These are phyloP conservation scores for Suhomyces sp. DNA, from an alignment of 805 yeast genomes.

Conservation along the genomic window DNA sequence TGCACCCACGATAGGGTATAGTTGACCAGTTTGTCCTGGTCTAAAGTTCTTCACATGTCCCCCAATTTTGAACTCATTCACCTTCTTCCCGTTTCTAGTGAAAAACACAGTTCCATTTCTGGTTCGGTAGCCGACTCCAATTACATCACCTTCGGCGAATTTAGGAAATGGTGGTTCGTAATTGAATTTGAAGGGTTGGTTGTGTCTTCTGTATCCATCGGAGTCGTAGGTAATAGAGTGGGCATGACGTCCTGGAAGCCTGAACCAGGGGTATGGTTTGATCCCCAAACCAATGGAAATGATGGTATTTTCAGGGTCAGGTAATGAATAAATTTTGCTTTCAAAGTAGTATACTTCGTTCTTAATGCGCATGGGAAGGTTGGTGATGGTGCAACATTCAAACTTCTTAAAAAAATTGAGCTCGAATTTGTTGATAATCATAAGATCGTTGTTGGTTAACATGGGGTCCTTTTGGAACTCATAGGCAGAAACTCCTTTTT, in stretches of 20 bases:
- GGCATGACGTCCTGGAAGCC: constrained; percentile 89
- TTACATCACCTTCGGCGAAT: constrained; percentile 79
- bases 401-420: constrained; percentile 56
- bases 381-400: constrained; percentile 72
- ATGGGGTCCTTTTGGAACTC: constrained; percentile 67
- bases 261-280: constrained; percentile 88
- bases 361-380: constrained; percentile 77
- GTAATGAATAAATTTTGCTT: constrained; percentile 72
- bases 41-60: constrained; percentile 76
- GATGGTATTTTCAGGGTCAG: constrained; percentile 51
- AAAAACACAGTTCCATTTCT: constrained; percentile 85
- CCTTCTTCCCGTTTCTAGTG: constrained; percentile 90
- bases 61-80: constrained; percentile 77
- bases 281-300: constrained; percentile 80
- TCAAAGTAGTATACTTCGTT: constrained; percentile 91
- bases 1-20: constrained; percentile 91
- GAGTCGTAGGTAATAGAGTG: constrained; percentile 88
- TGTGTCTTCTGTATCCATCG: constrained; percentile 73
- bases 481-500: constrained; percentile 88
- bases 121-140: constrained; percentile 87
- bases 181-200: constrained; percentile 63
- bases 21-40: constrained; percentile 42
- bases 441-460: constrained; percentile 53
- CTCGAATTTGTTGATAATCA: constrained; percentile 66
- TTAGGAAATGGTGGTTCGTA: constrained; percentile 56